phyloP scores from a whole-genome alignment of 192 early-diverging fungal species.

The Podila minutissima region DNA sequence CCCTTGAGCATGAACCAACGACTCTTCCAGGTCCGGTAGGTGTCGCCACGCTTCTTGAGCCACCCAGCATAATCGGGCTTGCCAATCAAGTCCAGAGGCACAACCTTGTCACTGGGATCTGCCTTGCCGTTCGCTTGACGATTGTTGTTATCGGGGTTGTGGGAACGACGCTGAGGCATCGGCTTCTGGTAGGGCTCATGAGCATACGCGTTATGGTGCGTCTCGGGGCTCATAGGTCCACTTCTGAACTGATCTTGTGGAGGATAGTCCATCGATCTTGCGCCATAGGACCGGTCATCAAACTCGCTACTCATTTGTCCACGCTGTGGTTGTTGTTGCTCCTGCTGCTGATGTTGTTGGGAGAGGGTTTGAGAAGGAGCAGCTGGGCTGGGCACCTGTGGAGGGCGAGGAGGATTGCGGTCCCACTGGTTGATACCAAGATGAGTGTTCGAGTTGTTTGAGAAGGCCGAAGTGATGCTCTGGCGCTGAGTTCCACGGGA shows the following conservation, averaged over 20 bases:
- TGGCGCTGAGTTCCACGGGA: slow-evolving; percentile 27
- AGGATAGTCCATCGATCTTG: slow-evolving; percentile 3
- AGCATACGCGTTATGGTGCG: background rate
- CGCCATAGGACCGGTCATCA: slow-evolving; percentile 7
- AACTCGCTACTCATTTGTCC: slow-evolving; percentile 1
- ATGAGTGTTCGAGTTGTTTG: slow-evolving; percentile 18
- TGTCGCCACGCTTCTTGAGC: slow-evolving; percentile 68
- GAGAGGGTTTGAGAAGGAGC: background rate
- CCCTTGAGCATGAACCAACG: slow-evolving; percentile 73
- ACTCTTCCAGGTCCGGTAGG: slow-evolving; percentile 69
- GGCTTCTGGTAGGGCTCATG: slow-evolving; percentile 14
- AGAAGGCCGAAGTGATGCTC: slow-evolving; percentile 34
- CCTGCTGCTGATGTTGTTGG: background rate
- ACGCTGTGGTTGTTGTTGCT: background rate
- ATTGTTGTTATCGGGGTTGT: slow-evolving; percentile 27
- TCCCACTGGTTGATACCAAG: slow-evolving; percentile 21
- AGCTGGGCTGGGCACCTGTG: slow-evolving; percentile 21
- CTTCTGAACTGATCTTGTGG: slow-evolving; percentile 23
- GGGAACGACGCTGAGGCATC: slow-evolving; percentile 23
- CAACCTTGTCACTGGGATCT: slow-evolving; percentile 34
- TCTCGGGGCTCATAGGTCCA: slow-evolving; percentile 6
- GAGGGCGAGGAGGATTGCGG: slow-evolving; percentile 18
- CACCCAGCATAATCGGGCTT: slow-evolving; percentile 69
- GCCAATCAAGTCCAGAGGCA: slow-evolving; percentile 41
- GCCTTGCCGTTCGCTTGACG: slow-evolving; percentile 35